Evolutionary conservation across 1,284 basidiomycete species (phyloP).

Genomic region (Ustilago nuda): DNA sequence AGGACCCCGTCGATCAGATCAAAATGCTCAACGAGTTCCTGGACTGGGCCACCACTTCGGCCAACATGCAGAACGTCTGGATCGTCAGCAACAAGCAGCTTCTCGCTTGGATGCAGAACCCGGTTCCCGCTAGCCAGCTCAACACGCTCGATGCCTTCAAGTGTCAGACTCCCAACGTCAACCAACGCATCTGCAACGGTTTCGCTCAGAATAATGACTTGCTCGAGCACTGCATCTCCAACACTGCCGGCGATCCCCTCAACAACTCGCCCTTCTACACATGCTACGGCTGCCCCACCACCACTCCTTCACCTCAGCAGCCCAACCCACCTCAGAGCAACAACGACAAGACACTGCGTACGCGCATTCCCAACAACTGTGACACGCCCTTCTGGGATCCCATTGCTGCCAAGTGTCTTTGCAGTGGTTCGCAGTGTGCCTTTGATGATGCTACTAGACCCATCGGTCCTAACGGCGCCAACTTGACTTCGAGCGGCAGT

Average conservation of each 20-base stretch:
- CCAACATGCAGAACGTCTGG: conserved; percentile 75
- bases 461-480: conserved; percentile 60
- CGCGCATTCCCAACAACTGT: conserved; percentile 56
- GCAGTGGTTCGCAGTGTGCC: conserved; percentile 42
- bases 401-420: conserved; percentile 59
- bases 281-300: conserved; percentile 63
- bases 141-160: conserved; percentile 65
- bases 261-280: conserved; percentile 66
- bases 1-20: conserved; percentile 49
- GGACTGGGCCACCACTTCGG: conserved; percentile 76
- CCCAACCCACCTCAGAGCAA: conserved; percentile 65
- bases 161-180: conserved; percentile 56
- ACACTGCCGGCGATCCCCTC: conserved; percentile 56
- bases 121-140: conserved; percentile 71
- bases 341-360: conserved; percentile 56
- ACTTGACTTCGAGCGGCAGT: conserved; percentile 38
- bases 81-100: conserved; percentile 81
- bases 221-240: conserved; percentile 61
- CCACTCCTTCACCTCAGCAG: conserved; percentile 57
- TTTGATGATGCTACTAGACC: conserved; percentile 59
- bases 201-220: conserved; percentile 54
- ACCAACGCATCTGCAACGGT: conserved; percentile 61
- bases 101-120: conserved; percentile 80
- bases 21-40: conserved; percentile 80
- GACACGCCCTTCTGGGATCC: conserved; percentile 66